Evolutionary conservation across 768 basidiomycete genomes (phyloP).

Genomic region (Russula abietina): DNA sequence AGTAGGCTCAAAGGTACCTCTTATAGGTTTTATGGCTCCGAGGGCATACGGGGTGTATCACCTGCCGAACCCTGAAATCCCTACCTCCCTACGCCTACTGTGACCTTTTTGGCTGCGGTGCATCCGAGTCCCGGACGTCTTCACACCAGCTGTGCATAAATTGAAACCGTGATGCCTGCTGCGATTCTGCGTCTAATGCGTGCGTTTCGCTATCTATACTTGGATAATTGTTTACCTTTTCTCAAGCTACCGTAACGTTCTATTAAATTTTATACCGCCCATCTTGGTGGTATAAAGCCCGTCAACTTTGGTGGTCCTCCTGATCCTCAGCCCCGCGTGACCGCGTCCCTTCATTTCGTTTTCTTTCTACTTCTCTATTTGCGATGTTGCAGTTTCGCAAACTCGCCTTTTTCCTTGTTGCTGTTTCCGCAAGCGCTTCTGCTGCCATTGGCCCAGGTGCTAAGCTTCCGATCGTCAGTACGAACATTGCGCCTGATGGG

Average conservation of each 20-base stretch:
- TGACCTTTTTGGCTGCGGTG: neutral
- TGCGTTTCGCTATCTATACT: neutral
- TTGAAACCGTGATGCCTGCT: no score
- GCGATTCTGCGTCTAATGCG: neutral
- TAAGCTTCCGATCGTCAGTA: slow-evolving; percentile 6
- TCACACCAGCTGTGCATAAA: neutral
- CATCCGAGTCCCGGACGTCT: neutral
- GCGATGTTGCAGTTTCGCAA: slow-evolving; percentile 6
- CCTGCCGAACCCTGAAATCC: neutral
- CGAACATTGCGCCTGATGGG: slow-evolving; percentile 17
- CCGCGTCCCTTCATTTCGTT: neutral
- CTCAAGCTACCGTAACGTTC: neutral
- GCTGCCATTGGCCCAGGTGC: slow-evolving; percentile 4
- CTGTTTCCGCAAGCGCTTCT: neutral
- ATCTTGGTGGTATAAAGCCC: slow-evolving; percentile 3
- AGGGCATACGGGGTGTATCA: neutral
- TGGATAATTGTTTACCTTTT: neutral
- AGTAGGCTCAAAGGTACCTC: neutral
- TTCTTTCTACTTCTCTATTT: neutral
- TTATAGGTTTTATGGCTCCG: neutral
- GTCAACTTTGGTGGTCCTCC: neutral
- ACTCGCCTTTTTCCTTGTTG: slow-evolving; percentile 3
- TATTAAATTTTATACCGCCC: neutral
- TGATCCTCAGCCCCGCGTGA: neutral
- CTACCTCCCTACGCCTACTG: no score